A percentile compares a stretch with the other conserved stretches of the same genome.
phyloP scores from a whole-genome alignment of 2,329 filamentous ascomycete genomes.

The Cladosporium cucumerinum region DNA sequence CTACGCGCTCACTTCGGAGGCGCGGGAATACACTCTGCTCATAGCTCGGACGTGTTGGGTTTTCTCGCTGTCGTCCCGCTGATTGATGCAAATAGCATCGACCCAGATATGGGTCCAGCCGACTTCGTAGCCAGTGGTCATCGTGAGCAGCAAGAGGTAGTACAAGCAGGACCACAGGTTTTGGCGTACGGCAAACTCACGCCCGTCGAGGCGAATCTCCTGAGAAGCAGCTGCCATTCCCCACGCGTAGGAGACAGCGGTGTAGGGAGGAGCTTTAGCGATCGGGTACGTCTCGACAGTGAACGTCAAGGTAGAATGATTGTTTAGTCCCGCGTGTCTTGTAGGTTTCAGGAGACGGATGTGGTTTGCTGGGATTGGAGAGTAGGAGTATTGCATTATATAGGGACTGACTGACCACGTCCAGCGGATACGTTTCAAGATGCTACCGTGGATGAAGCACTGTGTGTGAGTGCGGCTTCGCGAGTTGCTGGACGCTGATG shows the following conservation, averaged over 20 bases:
- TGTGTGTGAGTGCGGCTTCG: no score
- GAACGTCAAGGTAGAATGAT: background rate
- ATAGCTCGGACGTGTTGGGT: background rate
- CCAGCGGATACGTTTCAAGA: no score
- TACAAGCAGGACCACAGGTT: background rate
- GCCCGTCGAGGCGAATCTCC: background rate
- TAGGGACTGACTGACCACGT: background rate
- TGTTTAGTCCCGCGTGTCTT: background rate
- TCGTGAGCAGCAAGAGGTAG: background rate
- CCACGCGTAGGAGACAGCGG: background rate
- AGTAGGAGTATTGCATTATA: background rate
- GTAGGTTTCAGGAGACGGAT: background rate
- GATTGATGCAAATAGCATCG: background rate
- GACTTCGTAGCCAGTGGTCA: background rate
- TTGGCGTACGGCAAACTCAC: background rate
- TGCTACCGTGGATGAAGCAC: no score
- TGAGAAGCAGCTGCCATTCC: background rate
- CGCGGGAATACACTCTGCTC: background rate
- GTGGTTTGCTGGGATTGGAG: background rate
- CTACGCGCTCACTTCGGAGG: background rate
- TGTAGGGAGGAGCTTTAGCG: background rate
- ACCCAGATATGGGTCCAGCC: background rate
- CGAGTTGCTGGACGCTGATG: no score
- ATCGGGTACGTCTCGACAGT: background rate
- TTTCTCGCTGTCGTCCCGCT: background rate